Evolutionary conservation across 1,284 basidiomycete species (phyloP), one percentile per base, ranked within the genome.

Genomic region (Ustilago curta): DNA sequence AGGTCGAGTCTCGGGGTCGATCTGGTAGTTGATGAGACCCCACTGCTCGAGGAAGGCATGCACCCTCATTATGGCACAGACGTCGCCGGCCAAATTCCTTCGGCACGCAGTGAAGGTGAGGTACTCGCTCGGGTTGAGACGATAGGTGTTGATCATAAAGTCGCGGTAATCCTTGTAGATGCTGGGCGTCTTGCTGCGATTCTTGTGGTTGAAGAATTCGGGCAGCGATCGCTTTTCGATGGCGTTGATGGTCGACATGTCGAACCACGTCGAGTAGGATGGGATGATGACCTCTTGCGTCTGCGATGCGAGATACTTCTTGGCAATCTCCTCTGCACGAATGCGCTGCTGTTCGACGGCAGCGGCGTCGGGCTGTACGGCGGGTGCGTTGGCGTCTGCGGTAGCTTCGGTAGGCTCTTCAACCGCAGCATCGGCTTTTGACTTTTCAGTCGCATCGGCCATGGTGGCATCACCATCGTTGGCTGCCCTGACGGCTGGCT

Each of bases 141-240:
- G 89, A 87, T 98, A 99, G 3, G 96, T 96, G 87, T 99, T 97
- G 86, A 99, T 91, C 94, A 99, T 99, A 82, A 99, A 99, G 88
- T 99, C 96, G 71, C 96, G 91, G 85, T 99, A 99, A 86, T 98
- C 96, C 86, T 98, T 99, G 89, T 99, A 99, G 77, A 98, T 94
- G 31, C 92, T 90, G 0, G 96, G 96, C 0, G 95, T 97, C 87
- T 99, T 99, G 75, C 79, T 83, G 52, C 83, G 91, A 93, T 77
- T 96, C 71, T 94, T 89, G 63, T 93, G 93, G 85, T 95, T 96
- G 89, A 99, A 99, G 89, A 98, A 99, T 86, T 99, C 96, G 43
- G 96, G 97, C 27, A 99, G 88, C 3, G 94, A 93, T 79, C 93
- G 91, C 70, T 91, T 90, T 86, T 99, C 96, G 76, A 99, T 92